Evolutionary conservation across 176 grass and related monocot genomes (phyloP), one percentile per base, ranked within the genome.

Genomic region (Musa schizocarpa): DNA sequence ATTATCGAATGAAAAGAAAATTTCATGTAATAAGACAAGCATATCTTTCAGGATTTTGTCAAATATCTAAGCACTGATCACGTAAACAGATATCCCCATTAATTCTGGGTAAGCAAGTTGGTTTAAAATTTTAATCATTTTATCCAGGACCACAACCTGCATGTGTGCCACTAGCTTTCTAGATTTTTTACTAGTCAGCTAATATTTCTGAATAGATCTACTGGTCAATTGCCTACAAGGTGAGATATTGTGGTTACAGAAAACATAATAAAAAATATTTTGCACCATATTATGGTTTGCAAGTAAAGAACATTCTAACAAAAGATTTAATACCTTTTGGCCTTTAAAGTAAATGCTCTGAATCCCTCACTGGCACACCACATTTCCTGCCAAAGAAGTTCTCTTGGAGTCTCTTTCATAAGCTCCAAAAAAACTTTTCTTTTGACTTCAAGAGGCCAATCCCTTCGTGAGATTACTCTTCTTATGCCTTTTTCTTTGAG

Each of bases 401-500:
- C 88, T 66, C 83, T 87, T 20, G 93, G 93, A 26, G 93, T 97
- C 84, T 97, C 93, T 80, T 97, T 89, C 88, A 87, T 97, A 80
- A 97, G 93, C 71, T 97, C 93, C 78, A 93, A 81, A 25, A 97
- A 81, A 68, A 97, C 93, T 59, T 93, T 97, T 72, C 82, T 92
- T 82, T 97, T 97, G 61, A 97, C 93, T 20, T 97, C 93, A 79
- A 88, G 80, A 75, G 93, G 93, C 93, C 93, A 97, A 83, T 97
- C 93, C 85, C 90, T 93, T 81, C 93, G 79, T 72, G 93, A 97
- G 62, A 97, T 92, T 71, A 90, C 93, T 88, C 90, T 97, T 88
- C 85, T 97, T 77, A 97, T 97, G 52, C 93, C 93, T 89, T 97
- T 97, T 78, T 97, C 93, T 86, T 97, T 97, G 74, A 97, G 70